A percentile compares a stretch with the other conserved stretches of the same genome.
Conservation (phyloP, 169 alveolate genomes). For the Plasmodium knowlesi region DNA sequence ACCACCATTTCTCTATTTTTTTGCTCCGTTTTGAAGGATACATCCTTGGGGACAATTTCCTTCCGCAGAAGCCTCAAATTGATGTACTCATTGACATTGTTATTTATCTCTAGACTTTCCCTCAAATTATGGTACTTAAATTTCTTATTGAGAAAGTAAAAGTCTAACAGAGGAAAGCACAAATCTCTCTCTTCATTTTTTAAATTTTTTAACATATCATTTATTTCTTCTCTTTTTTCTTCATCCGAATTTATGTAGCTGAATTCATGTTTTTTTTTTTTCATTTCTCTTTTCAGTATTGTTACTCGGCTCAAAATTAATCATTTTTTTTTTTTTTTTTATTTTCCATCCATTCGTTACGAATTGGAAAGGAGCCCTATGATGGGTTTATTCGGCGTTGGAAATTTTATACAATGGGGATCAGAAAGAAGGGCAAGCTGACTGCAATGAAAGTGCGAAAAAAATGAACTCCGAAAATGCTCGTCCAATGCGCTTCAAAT, state of each 20-base stretch:
- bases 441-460: not conserved
- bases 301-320: conserved; percentile 22
- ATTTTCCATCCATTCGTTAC: conserved; percentile 32
- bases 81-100: conserved; percentile 61
- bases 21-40: conserved; percentile 22
- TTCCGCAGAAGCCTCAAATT: conserved; percentile 36
- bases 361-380: not conserved
- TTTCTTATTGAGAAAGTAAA: conserved; percentile 50
- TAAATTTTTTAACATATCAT: conserved; percentile 48
- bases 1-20: not conserved
- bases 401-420: not conserved
- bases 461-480: not conserved
- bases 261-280: conserved; percentile 1
- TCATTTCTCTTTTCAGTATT: conserved; percentile 41
- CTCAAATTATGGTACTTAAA: conserved; percentile 54
- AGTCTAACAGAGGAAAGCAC: conserved; percentile 62
- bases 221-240: conserved; percentile 43
- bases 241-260: conserved; percentile 1
- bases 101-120: conserved; percentile 38
- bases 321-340: conserved; percentile 48
- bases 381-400: not conserved
- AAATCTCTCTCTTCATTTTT: conserved; percentile 57
- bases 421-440: not conserved
- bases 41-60: conserved; percentile 49
- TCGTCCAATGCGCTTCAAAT: not conserved